Base-by-base conservation (phyloP, 2,329 filamentous ascomycete genomes). In the Myotisia sp. region DNA sequence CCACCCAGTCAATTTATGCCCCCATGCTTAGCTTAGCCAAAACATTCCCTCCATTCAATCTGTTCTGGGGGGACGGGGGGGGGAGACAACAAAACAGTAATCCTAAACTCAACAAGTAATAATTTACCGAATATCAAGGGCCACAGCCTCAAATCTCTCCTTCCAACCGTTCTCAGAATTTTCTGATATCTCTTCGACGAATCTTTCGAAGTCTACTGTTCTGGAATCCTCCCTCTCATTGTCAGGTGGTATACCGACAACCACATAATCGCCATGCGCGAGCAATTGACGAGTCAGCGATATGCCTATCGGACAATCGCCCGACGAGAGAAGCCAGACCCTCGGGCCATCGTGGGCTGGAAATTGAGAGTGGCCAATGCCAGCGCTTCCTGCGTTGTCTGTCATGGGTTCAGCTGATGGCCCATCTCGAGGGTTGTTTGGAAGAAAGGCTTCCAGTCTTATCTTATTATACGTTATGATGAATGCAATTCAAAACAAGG, bases 301-400 rank as follows among this genome's bases (percentile, higher is more conserved):
- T 40, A 93, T 79, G 35, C 79, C 79, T 43, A 94, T 71, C 8
- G 87, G 84, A 22, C 84, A 87, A 40, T 87, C 72, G 21, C 83
- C 82, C 39, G 82, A 79, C 7, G 86, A 93, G 44, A 98, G 65
- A 52, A 98, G 76, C 90, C 90, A 95, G 49, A 87, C 83, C 50
- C 87, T 78, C 33, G 86, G 85, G 32, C 66, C 67, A 51, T 68
- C 67, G 54, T 75, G 71, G 19, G 65, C 60, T 26, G 73, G 73
- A 45, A 75, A 76, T 40, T 69, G 69, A 29, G 48, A 44, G 39
- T 50, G 53, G 40, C 50, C 46, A 42, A 43, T 45, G 39, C 54
- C 51, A 44, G 47, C 44, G 36, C 48, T 49, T 33, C 51, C 46
- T 26, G 44, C 44, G 41, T 52, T 55, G 38, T 60, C 54, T 45